Base-by-base conservation (phyloP, 495 filamentous ascomycete genomes). In the Tuber microsphaerosporum region DNA sequence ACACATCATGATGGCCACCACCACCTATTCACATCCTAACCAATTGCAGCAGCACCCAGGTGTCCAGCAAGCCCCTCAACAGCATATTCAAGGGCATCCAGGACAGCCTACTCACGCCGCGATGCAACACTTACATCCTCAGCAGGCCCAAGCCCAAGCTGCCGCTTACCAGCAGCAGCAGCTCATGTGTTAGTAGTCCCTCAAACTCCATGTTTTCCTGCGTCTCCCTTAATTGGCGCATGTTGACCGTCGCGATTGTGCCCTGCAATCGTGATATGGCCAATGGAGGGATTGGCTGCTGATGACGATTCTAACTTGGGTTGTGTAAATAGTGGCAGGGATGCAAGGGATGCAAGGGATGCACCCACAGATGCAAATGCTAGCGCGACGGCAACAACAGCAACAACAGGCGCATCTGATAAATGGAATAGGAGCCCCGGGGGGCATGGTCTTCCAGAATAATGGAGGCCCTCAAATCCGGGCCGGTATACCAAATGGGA, bases 341-440 rank as follows among this genome's bases (percentile, higher is more conserved):
- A 56, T 79, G 41, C 77, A 79, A 41, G 39, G 39, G 2, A 41
- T 41, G 39, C 39, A 41, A 71, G 76, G 76, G 26, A 46, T 79
- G 41, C 77, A 79, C 46, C 77, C 77, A 22, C 77, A 79, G 8
- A 72, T 79, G 72, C 77, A 79, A n/a, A 76, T 79, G n/a, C 77
- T 79, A 74, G 76, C 73, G 72, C 56, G 56, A 26, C 73, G 70
- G 20, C 72, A 51, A 73, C 81, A 79, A 72, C 87, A 87, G 65
- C 86, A 88, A 75, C 88, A 89, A 37, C 87, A 88, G 75, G 88
- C 87, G 70, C 77, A 75, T 69, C 74, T 82, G 77, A 80, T 80
- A 73, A 80, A 81, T 81, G 74, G 83, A 80, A 75, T 83, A 81
- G 85, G 84, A 12, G 86, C 84, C 34, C 84, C 84, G 51, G 83